These are phyloP conservation scores for Biscogniauxia marginata DNA, from an alignment of 2,329 filamentous ascomycete genomes.

Conservation along the genomic window DNA sequence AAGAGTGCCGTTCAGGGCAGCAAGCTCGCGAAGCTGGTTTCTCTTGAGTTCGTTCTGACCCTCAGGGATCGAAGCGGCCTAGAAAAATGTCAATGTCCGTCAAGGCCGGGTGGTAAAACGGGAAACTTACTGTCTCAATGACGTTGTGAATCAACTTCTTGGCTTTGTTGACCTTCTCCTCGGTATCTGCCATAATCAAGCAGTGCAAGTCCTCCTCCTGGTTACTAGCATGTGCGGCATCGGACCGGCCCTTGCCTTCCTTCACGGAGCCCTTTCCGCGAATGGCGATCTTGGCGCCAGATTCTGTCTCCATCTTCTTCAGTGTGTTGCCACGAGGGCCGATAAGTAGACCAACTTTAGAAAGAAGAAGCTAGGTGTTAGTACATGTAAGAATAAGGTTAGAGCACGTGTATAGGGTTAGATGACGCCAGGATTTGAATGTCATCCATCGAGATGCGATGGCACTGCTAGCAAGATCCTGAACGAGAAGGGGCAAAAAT, in stretches of 20 bases:
- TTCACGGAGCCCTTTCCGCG: conserved; percentile 99
- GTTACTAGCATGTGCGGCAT: conserved; percentile 98
- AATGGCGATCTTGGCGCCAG: conserved; percentile 96
- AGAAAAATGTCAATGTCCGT: conserved; percentile 24
- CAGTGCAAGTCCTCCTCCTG: conserved; percentile 99
- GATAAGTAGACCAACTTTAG: conserved; percentile 99
- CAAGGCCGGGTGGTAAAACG: not conserved
- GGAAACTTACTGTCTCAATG: conserved; percentile 83
- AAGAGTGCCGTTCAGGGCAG: conserved; percentile 96
- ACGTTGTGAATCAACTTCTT: conserved; percentile 98
- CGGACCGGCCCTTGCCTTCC: conserved; percentile 98
- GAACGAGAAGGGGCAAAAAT: conserved; percentile 37
- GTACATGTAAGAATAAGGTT: conserved; percentile 52
- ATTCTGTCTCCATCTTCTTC: conserved; percentile 99
- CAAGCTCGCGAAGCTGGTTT: conserved; percentile 96
- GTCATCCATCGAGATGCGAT: conserved; percentile 34
- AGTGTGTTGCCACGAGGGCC: conserved; percentile 99
- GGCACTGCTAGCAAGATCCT: conserved; percentile 47
- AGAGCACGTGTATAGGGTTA: conserved; percentile 37
- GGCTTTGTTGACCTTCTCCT: conserved; percentile 99
- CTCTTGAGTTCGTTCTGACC: conserved; percentile 98
- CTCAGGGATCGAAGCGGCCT: conserved; percentile 98
- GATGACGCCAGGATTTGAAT: conserved; percentile 32
- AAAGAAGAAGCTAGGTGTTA: conserved; percentile 87
- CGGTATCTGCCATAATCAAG: conserved; percentile 98